Conservation (phyloP, 2,329 filamentous ascomycete genomes). For the Aspergillus candidus region DNA sequence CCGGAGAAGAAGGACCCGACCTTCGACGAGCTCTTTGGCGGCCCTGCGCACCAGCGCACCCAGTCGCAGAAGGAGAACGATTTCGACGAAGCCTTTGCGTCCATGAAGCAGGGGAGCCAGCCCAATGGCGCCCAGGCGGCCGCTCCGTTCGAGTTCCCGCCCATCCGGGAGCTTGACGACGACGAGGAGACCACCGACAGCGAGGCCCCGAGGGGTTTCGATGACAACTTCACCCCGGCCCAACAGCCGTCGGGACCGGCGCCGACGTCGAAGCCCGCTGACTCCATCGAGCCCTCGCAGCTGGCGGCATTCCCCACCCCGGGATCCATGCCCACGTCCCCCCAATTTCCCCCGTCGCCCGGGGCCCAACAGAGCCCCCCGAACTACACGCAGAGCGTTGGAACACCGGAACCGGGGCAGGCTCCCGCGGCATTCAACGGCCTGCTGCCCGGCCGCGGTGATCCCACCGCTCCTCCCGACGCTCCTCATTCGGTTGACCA, state of each 20-base stretch:
- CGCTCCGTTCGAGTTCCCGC: slow-evolving; percentile 69
- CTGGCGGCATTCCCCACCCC: slow-evolving; percentile 35
- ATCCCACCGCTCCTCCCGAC: slow-evolving; percentile 35
- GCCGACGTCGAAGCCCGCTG: slow-evolving; percentile 17
- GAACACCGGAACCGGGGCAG: slow-evolving; percentile 21
- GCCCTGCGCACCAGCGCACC: slow-evolving; percentile 38
- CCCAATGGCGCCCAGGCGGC: slow-evolving; percentile 23
- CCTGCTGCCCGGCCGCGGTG: slow-evolving; percentile 33
- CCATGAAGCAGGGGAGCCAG: slow-evolving; percentile 42
- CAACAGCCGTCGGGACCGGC: slow-evolving; percentile 34
- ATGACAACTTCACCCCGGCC: slow-evolving; percentile 80
- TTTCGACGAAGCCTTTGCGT: slow-evolving; percentile 43
- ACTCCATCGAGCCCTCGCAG: slow-evolving; percentile 33
- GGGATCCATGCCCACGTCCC: slow-evolving; percentile 33
- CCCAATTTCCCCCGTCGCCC: slow-evolving; percentile 43
- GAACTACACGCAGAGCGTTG: slow-evolving; percentile 27
- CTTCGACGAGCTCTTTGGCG: slow-evolving; percentile 44
- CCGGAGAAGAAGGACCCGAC: slow-evolving; percentile 30
- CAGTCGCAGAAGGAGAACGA: slow-evolving; percentile 43
- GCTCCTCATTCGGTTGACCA: slow-evolving; percentile 36
- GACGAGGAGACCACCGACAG: slow-evolving; percentile 72
- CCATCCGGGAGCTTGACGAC: slow-evolving; percentile 85
- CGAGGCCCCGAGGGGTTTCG: slow-evolving; percentile 64
- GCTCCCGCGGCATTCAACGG: slow-evolving; percentile 36
- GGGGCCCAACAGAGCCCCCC: slow-evolving; percentile 54